Base-by-base conservation (phyloP, 202 grass and related monocot genomes). In the Alloteropsis angusta region DNA sequence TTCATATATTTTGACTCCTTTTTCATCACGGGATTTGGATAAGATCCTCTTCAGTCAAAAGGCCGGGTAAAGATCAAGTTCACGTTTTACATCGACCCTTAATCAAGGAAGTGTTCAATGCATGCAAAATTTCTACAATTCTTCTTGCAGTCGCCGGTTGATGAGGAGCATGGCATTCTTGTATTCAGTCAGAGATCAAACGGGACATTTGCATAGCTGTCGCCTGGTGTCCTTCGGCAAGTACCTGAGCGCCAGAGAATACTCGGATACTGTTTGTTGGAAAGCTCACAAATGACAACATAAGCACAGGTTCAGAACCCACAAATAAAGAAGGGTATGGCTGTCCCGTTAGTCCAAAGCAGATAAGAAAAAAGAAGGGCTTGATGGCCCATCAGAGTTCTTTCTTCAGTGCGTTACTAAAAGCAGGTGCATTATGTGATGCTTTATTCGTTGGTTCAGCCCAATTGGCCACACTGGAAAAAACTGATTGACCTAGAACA, bases 31-130 rank as follows among this genome's bases (percentile, higher is more conserved):
- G 32, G 63, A 43, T 85, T 58, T 32, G 57, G 76, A 43, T 48
- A 75, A 84, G 17, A 37, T 57, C 67, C 67, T 54, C 65, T n/a
- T 7, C 59, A 80, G 81, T 88, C 86, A 80, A 81, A 76, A 3
- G 21, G 28, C 28, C 28, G 28, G 38, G 16, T 30, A 30, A 39
- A 16, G 70, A 76, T 64, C 76, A 69, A 49, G 36, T 46, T 84
- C 28, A 82, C 8, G 72, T 57, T 60, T 35, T 21, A 4, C 19
- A 49, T 10, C 19, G 0, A 45, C 55, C 68, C 81, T 5, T 80
- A 63, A 39, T 42, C 43, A 12, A 84, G 52, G 19, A 30, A 34
- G 70, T 76, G 38, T 48, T 80, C 38, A 10, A 2, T 78, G 47
- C 6, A 13, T 12, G 57, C 17, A 76, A 47, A 63, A 13, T n/a